Evolutionary conservation across 1,139 yeast genomes (phyloP).

Genomic region (Saccharomycopsis hybrid): DNA sequence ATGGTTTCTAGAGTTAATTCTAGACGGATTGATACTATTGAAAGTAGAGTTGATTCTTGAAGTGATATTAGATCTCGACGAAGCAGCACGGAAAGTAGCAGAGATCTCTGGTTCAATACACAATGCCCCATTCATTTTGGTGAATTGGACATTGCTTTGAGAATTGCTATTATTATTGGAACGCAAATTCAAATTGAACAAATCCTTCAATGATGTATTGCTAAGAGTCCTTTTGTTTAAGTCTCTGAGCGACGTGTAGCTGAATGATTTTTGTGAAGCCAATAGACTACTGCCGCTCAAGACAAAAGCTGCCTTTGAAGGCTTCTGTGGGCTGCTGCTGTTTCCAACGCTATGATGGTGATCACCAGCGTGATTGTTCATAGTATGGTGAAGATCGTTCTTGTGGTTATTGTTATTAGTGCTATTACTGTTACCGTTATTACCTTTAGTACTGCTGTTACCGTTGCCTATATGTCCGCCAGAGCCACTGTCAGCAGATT

Average conservation of each 20-base stretch:
- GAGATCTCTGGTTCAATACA: constrained; percentile 12
- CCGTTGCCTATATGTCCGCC: no score
- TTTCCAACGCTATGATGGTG: no score
- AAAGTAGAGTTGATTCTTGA: constrained; percentile 10
- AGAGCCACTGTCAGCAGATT: neutral
- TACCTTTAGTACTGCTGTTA: no score
- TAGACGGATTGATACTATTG: constrained; percentile 20
- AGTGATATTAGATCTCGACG: neutral
- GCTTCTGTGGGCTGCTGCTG: neutral
- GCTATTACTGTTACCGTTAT: neutral
- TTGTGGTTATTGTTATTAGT: neutral
- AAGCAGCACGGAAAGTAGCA: constrained; percentile 6
- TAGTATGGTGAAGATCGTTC: no score
- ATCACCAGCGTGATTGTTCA: no score
- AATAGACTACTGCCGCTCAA: neutral
- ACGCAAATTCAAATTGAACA: neutral
- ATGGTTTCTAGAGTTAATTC: constrained; percentile 14
- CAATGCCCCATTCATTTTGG: constrained; percentile 12
- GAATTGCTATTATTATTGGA: neutral
- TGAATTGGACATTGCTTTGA: neutral
- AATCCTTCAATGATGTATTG: constrained; percentile 6
- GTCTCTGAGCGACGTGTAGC: constrained; percentile 6
- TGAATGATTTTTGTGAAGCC: constrained; percentile 7
- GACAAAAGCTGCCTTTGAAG: neutral
- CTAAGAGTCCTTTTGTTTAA: neutral